Evolutionary conservation across 2,329 filamentous ascomycete species (phyloP).

Genomic region (Nemania abortiva): DNA sequence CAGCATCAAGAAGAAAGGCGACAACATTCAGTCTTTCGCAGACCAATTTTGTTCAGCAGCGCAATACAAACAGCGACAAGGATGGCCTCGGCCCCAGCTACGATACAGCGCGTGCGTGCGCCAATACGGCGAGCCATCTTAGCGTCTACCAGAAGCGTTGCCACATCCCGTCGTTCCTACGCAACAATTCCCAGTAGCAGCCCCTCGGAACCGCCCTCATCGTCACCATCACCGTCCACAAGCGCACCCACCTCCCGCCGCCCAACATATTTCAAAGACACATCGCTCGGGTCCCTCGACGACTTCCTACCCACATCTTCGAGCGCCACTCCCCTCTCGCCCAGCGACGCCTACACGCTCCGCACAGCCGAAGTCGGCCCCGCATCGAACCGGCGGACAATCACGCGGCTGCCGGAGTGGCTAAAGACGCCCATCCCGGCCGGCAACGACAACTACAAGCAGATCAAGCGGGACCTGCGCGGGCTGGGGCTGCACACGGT

Average conservation of each 20-base stretch:
- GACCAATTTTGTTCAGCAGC: not conserved
- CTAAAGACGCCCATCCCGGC: slow-evolving; percentile 94
- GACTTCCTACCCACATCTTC: slow-evolving; percentile 66
- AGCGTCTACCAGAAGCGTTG: slow-evolving; percentile 36
- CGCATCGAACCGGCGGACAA: slow-evolving; percentile 70
- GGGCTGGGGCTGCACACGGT: slow-evolving; percentile 94
- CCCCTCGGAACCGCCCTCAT: slow-evolving; percentile 42
- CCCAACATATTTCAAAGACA: slow-evolving; percentile 72
- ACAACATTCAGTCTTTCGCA: not conserved
- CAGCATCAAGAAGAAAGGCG: not conserved
- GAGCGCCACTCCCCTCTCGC: slow-evolving; percentile 57
- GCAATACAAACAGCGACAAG: not conserved
- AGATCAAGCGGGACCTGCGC: slow-evolving; percentile 92
- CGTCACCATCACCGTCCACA: slow-evolving; percentile 40
- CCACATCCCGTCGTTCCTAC: slow-evolving; percentile 44
- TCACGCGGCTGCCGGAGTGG: slow-evolving; percentile 88
- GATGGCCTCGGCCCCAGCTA: slow-evolving; percentile 48
- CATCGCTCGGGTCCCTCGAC: slow-evolving; percentile 66
- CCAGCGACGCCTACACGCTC: slow-evolving; percentile 69
- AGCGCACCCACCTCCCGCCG: slow-evolving; percentile 42
- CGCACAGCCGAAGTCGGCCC: slow-evolving; percentile 74
- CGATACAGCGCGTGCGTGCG: slow-evolving; percentile 46
- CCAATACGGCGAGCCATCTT: slow-evolving; percentile 49
- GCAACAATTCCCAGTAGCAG: slow-evolving; percentile 48
- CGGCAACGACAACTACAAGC: slow-evolving; percentile 85